Evolutionary conservation across 202 grass and related monocot species (phyloP), one percentile per base, ranked within the genome.

Genomic region (Setaria viridis): DNA sequence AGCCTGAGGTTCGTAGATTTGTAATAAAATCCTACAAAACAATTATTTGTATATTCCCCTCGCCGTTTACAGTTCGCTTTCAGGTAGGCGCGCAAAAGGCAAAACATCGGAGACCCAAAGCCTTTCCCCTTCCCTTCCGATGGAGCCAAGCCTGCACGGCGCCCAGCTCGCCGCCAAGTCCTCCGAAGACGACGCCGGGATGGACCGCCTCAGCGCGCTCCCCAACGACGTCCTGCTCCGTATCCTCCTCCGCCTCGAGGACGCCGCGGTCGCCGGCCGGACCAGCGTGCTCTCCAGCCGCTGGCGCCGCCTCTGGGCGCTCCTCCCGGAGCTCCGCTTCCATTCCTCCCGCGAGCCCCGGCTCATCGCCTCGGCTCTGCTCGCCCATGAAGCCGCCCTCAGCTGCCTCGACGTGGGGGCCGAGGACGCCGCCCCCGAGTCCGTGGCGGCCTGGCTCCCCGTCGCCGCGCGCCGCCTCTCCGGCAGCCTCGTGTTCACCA

Each of bases 241-340:
- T 34, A 71, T 82, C 72, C 73, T 88, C 3, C 4, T 69, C 72
- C 10, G 15, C 2, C 71, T 87, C 21, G 30, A 8, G 0, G 46
- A 7, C n/a, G 13, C 21, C 53, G 13, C 33, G 1, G 32, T 5
- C 42, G 63, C 86, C 55, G 43, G 10, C 1, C 54, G 54, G n/a
- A 83, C 80, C 33, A 55, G 86, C 65, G 79, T 83, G 63, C 80
- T 88, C 64, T 57, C 86, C 54, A 34, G 74, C 74, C 66, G 65
- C 56, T 88, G 86, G 80, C 80, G 66, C 80, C 37, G n/a, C 74
- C 9, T 72, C 16, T 78, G 73, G 73, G 15, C 64, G 6, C 79
- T 77, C 45, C 72, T 87, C 13, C 79, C 79, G 53, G 53, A 70
- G 67, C 67, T 70, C 67, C 67, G 39, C 4, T 70, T 70, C 67